Evolutionary conservation across 2,329 filamentous ascomycete genomes (phyloP).

Genomic region (Calonectria hawksworthii): DNA sequence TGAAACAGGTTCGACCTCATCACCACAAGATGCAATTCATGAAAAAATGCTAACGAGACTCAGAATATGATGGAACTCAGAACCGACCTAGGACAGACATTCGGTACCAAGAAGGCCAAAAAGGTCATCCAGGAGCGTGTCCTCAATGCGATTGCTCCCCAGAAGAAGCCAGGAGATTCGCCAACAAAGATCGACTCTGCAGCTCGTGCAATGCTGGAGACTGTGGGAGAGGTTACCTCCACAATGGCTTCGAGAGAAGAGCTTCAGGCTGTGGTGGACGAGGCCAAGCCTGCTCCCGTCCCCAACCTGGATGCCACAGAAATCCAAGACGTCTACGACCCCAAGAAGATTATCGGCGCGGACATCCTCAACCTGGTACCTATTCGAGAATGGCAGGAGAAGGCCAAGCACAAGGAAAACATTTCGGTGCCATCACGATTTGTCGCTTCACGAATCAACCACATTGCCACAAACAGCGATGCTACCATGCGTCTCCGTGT

Average conservation of each 20-base stretch:
- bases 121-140: constrained; percentile 79
- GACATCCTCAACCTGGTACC: constrained; percentile 77
- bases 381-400: constrained; percentile 81
- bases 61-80: constrained; percentile 73
- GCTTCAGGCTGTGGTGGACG: constrained; percentile 74
- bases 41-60: constrained; percentile 43
- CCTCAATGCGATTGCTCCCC: constrained; percentile 76
- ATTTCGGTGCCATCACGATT: constrained; percentile 73
- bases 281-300: constrained; percentile 79
- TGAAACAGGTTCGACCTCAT: constrained; percentile 44
- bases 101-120: constrained; percentile 89
- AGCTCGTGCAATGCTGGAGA: constrained; percentile 72
- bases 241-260: constrained; percentile 78
- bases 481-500: constrained; percentile 68
- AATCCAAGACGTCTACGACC: constrained; percentile 80
- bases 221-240: constrained; percentile 72
- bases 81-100: constrained; percentile 80
- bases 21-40: neutral
- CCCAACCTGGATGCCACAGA: constrained; percentile 77
- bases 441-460: constrained; percentile 73
- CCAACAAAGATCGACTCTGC: constrained; percentile 68
- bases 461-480: constrained; percentile 67
- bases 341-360: constrained; percentile 74
- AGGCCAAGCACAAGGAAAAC: constrained; percentile 69
- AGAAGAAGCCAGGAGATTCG: constrained; percentile 50